A percentile compares a stretch with the other conserved stretches of the same genome.
These are phyloP conservation scores for Debaryomyces sp. DNA, from an alignment of 1,139 yeast species.

Conservation along the genomic window DNA sequence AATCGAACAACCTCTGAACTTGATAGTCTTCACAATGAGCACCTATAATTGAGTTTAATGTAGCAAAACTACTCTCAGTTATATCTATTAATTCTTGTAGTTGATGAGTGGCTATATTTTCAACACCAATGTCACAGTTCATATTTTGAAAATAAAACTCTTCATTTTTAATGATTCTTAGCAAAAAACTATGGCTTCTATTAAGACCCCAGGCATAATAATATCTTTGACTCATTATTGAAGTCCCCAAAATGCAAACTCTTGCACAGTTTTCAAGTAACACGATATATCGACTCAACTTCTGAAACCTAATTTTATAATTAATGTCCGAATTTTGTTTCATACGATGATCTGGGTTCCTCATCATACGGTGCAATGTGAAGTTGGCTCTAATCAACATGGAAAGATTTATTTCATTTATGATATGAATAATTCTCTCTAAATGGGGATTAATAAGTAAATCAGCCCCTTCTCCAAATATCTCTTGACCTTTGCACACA, in stretches of 20 bases:
- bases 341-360: neutral
- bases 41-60: neutral
- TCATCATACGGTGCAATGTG: conserved; percentile 1
- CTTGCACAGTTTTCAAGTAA: conserved; percentile 12
- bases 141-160: conserved; percentile 20
- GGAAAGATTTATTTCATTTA: conserved; percentile 26
- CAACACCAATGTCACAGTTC: neutral
- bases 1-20: neutral
- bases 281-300: conserved; percentile 7
- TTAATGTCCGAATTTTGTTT: neutral
- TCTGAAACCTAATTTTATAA: neutral
- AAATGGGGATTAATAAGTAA: conserved; percentile 29
- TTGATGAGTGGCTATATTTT: neutral
- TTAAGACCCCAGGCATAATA: conserved; percentile 53
- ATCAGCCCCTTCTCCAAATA: conserved; percentile 29
- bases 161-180: conserved; percentile 21
- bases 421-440: conserved; percentile 27
- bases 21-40: neutral
- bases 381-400: conserved; percentile 21
- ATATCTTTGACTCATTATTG: conserved; percentile 36
- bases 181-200: conserved; percentile 28
- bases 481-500: conserved; percentile 14
- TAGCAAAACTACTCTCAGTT: neutral
- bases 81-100: conserved; percentile 7
- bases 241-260: conserved; percentile 15